Evolutionary conservation across 1,139 yeast genomes (phyloP), one percentile per base, ranked within the genome.

Genomic region (Debaryomycetaceae sp.): DNA sequence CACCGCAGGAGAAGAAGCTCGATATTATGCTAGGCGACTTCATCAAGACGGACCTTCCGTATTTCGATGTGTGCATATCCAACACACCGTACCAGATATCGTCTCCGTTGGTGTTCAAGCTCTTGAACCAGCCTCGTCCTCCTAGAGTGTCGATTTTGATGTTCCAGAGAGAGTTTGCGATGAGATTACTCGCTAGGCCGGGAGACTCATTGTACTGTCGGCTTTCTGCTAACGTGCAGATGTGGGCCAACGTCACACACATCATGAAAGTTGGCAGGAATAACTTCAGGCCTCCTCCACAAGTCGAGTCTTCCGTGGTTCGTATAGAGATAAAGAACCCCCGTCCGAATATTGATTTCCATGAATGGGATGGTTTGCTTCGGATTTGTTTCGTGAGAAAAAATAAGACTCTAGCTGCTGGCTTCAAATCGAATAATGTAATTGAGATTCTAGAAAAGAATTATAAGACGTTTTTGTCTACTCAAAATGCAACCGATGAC

Each of bases 211-310:
- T 95, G 41, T 93, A 93, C 69, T 90, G 97, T 65, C 79, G 99
- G 57, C 75, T 93, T 46, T 85, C 96, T 20, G 99, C 96, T 33
- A 95, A 93, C 60, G 98, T 93, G 0, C 99, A 93, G 61, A 91
- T 93, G 98, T 93, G 99, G 98, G 97, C 98, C 22, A 88, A 88
- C 53, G 97, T 95, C 22, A 90, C 96, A 6, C 99, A 93, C 65
- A 88, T 93, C 46, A 93, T 93, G 99, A 95, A 95, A 66, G 99
- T 93, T 36, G 98, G 99, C 31, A 85, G 83, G 61, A 95, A 95
- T 64, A 93, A 93, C 62, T 93, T 93, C 75, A 78, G 97, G 53
- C 99, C 99, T 35, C 99, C 99, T 20, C 99, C 99, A 46, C 93
- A 93, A 65, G 99, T 93, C 48, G 99, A 93, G 65, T 89, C 97